A percentile compares a stretch with the other conserved stretches of the same genome.
These are phyloP conservation scores for Plantago major DNA, from an alignment of 257 asterid genomes.

Conservation along the genomic window DNA sequence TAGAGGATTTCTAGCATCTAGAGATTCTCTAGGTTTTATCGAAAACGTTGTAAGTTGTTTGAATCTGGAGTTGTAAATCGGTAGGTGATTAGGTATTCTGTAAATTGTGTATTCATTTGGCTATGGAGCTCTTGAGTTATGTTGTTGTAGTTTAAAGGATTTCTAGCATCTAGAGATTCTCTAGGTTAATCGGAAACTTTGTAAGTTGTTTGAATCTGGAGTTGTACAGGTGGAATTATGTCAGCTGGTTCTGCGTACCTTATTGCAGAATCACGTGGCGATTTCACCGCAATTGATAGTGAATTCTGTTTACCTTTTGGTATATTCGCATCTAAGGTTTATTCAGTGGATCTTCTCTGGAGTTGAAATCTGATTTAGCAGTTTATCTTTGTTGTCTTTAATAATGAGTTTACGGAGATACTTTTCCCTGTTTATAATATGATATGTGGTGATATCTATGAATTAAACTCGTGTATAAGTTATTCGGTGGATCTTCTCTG, in stretches of 20 bases:
- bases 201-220: conserved; percentile 3
- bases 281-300: too few species aligned
- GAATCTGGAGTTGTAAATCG: neutral
- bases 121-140: too few species aligned
- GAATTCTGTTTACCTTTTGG: too few species aligned
- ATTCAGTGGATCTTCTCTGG: neutral
- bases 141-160: neutral
- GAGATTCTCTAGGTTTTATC: conserved; percentile 5
- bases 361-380: too few species aligned
- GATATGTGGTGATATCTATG: conserved; percentile 10
- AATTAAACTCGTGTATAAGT: neutral
- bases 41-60: conserved; percentile 9
- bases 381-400: conserved; percentile 11
- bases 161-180: neutral
- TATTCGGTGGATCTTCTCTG: neutral
- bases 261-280: too few species aligned
- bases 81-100: neutral
- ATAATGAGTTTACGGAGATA: too few species aligned
- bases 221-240: conserved; percentile 3
- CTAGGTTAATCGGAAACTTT: conserved; percentile 10
- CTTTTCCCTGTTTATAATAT: neutral
- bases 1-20: neutral
- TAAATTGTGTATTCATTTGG: neutral
- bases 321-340: neutral
- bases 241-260: neutral